phyloP scores from a whole-genome alignment of 2,329 filamentous ascomycete genomes.

The Stachybotrys elegans region DNA sequence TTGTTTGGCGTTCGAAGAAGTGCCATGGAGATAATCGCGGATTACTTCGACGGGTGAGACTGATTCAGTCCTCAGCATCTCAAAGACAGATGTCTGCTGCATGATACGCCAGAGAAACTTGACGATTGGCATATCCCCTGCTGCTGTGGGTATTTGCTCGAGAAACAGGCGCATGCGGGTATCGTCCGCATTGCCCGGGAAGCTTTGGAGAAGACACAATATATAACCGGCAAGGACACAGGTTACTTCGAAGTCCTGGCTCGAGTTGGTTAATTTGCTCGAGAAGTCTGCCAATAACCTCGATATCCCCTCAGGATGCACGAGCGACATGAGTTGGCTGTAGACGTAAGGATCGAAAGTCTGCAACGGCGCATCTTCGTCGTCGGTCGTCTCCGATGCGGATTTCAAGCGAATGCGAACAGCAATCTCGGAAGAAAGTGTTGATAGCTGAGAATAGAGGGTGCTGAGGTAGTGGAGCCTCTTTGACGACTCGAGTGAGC shows the following conservation, averaged over 20 bases:
- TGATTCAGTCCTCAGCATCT: slow-evolving; percentile 22
- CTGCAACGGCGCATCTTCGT: slow-evolving; percentile 12
- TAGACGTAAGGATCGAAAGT: slow-evolving; percentile 53
- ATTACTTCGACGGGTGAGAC: slow-evolving; percentile 23
- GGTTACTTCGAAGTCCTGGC: slow-evolving; percentile 32
- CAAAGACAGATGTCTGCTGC: slow-evolving; percentile 36
- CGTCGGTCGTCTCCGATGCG: slow-evolving; percentile 8
- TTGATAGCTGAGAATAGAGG: slow-evolving; percentile 49
- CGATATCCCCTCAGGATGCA: slow-evolving; percentile 71
- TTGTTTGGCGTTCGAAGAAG: slow-evolving; percentile 16
- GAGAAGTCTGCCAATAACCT: slow-evolving; percentile 29
- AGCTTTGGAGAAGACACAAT: slow-evolving; percentile 77
- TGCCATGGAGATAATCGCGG: slow-evolving; percentile 21
- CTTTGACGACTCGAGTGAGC: slow-evolving; percentile 25
- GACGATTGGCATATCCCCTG: slow-evolving; percentile 52
- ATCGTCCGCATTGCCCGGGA: slow-evolving; percentile 75
- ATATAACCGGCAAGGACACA: slow-evolving; percentile 81
- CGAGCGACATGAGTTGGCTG: slow-evolving; percentile 62
- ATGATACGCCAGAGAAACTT: slow-evolving; percentile 75
- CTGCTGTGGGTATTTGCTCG: slow-evolving; percentile 26
- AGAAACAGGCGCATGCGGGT: slow-evolving; percentile 93
- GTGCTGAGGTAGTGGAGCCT: slow-evolving; percentile 42
- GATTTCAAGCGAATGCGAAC: slow-evolving; percentile 29
- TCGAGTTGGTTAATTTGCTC: slow-evolving; percentile 20
- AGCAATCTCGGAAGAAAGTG: slow-evolving; percentile 46